These are phyloP conservation scores for Metschnikowia bowlesiae DNA, from an alignment of 805 yeast genomes.

Conservation along the genomic window DNA sequence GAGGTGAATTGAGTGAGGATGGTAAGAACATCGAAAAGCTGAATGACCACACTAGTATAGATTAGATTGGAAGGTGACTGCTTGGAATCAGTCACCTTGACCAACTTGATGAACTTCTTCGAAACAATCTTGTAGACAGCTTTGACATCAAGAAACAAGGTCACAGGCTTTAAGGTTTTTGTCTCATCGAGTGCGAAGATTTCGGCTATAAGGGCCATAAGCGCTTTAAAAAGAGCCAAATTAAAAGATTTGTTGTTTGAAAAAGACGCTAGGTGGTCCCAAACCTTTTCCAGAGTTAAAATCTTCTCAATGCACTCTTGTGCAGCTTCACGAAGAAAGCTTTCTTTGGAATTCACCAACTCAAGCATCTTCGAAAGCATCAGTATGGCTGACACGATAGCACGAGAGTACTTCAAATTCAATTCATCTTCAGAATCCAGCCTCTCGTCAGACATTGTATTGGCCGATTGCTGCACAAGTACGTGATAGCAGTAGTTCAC, in stretches of 20 bases:
- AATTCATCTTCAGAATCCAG: slow-evolving; percentile 64
- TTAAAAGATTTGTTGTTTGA: slow-evolving; percentile 24
- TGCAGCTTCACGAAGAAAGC: slow-evolving; percentile 10
- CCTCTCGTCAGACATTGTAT: slow-evolving; percentile 71
- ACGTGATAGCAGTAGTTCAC: slow-evolving; percentile 51
- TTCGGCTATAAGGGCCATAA: slow-evolving; percentile 8
- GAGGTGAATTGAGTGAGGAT: slow-evolving; percentile 15
- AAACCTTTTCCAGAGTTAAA: slow-evolving; percentile 26
- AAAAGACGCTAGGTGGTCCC: slow-evolving; percentile 30
- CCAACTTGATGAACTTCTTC: slow-evolving; percentile 41
- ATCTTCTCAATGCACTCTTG: slow-evolving; percentile 19
- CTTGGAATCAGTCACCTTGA: slow-evolving; percentile 26
- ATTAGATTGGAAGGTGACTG: slow-evolving; percentile 28
- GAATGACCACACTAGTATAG: slow-evolving; percentile 44
- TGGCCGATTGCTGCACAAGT: slow-evolving; percentile 52
- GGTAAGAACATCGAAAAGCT: slow-evolving; percentile 46
- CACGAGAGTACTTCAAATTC: slow-evolving; percentile 56
- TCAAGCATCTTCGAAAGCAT: slow-evolving; percentile 38
- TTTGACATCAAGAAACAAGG: slow-evolving; percentile 17
- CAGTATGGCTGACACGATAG: slow-evolving; percentile 46
- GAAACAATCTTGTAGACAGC: slow-evolving; percentile 37
- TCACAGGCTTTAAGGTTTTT: slow-evolving; percentile 15
- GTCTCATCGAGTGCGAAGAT: slow-evolving; percentile 11
- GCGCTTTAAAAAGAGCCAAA: slow-evolving; percentile 26
- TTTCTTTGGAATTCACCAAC: slow-evolving; percentile 16